Evolutionary conservation across 2,329 filamentous ascomycete species (phyloP).

Genomic region (Zymoseptoria passerinii): DNA sequence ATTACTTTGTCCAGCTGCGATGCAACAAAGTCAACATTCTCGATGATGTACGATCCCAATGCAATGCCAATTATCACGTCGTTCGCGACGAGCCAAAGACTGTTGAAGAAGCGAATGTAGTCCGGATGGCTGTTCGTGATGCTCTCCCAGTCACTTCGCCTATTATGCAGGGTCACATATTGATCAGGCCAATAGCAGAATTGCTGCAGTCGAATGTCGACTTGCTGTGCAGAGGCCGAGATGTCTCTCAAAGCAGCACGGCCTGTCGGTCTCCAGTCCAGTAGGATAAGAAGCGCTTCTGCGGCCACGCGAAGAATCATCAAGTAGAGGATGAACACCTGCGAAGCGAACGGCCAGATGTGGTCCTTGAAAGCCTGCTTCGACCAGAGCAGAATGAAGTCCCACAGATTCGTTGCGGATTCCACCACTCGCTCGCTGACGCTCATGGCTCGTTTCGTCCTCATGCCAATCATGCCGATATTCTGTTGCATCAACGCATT

Average conservation of each 20-base stretch:
- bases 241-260: constrained; percentile 87
- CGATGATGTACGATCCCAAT: constrained; percentile 90
- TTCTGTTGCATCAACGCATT: constrained; percentile 82
- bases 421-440: constrained; percentile 92
- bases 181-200: constrained; percentile 99
- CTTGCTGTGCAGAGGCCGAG: constrained; percentile 91
- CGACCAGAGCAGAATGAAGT: constrained; percentile 59
- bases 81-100: constrained; percentile 94
- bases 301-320: constrained; percentile 72
- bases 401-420: constrained; percentile 78
- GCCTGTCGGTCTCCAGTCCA: constrained; percentile 76
- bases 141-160: constrained; percentile 89
- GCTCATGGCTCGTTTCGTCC: constrained; percentile 76
- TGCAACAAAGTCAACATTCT: constrained; percentile 81
- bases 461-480: constrained; percentile 68
- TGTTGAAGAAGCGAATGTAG: constrained; percentile 99
- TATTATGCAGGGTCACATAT: constrained; percentile 79
- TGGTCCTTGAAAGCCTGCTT: constrained; percentile 66
- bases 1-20: constrained; percentile 68
- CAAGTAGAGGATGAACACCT: constrained; percentile 65
- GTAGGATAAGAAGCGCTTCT: constrained; percentile 65
- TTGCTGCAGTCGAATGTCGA: constrained; percentile 93
- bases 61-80: constrained; percentile 98
- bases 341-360: constrained; percentile 66
- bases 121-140: constrained; percentile 92